Evolutionary conservation across 2,329 filamentous ascomycete genomes (phyloP), one percentile per base, ranked within the genome.

Genomic region (Epichloe scottii): DNA sequence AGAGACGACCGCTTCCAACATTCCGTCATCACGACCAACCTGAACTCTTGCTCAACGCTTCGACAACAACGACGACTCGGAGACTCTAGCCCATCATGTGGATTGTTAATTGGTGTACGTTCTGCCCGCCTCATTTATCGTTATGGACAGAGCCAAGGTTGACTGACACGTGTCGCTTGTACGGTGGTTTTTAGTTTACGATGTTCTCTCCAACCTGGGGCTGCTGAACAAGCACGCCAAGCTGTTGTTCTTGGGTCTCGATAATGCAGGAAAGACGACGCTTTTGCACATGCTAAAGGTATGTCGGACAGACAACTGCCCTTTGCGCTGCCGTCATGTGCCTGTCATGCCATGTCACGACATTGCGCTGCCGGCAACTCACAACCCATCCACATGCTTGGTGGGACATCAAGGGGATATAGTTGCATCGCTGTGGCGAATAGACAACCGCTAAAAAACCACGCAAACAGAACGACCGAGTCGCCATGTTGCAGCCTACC

Each of bases 151-250:
- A 7, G 4, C 26, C 17, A 21, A 43, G 45, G 55, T 59, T 54
- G 57, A 59, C 66, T 67, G 63, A 67, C 65, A 66, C 58, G 62
- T 61, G 58, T 58, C 60, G 50, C 51, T 44, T 50, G 10, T 11
- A 8, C 26, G 34, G 8, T 23, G 8, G 7, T 3, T 6, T 5
- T 3, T 63, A 68, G 89, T 95, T 73, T 95, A 88, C 79, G 88
- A 95, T 75, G 75, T 94, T 62, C 82, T 95, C 63, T 87, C 89
- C 63, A 87, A 82, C 58, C 79, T 95, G 57, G 89, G 89, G 62
- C 78, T 95, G 64, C 77, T 91, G 59, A 95, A 95, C 81, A 95
- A 95, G 79, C 88, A 95, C 70, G 89, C 89, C 64, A 95, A 95
- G 80, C 81, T 95, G 54, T 80, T 95, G 53, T 95, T 95, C 74